Conservation (phyloP, 495 filamentous ascomycete species). For the Chaetomium fimeti region DNA sequence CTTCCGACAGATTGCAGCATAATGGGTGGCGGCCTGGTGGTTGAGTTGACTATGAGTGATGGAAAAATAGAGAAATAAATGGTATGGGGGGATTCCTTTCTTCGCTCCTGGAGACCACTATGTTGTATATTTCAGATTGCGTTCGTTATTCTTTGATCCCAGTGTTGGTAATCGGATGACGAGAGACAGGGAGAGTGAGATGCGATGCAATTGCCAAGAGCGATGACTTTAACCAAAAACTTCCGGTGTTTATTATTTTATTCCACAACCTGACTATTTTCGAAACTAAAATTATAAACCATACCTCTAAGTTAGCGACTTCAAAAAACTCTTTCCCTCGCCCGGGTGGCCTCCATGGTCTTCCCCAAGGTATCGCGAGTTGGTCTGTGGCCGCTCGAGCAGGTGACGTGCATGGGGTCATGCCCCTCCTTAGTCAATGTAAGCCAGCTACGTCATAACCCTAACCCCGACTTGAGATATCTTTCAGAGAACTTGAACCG, state of each 20-base stretch:
- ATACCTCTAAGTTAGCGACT: not conserved
- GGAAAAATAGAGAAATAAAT: not conserved
- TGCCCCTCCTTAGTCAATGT: constrained; percentile 15
- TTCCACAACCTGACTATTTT: not conserved
- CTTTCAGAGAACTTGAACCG: not conserved
- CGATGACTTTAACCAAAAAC: too few species aligned
- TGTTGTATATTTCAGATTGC: too few species aligned
- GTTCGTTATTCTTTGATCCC: too few species aligned
- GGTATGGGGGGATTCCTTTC: not conserved
- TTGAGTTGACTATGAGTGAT: not conserved
- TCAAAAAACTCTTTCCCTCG: not conserved
- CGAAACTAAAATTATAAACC: not conserved
- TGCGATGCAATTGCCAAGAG: not conserved
- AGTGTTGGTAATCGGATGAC: too few species aligned
- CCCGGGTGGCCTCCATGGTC: not conserved
- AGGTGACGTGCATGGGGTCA: constrained; percentile 18
- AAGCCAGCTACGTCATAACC: constrained; percentile 26
- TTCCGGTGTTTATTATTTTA: too few species aligned
- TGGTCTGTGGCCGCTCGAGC: constrained; percentile 8
- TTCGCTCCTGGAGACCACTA: too few species aligned
- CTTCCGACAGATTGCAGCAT: constrained; percentile 40
- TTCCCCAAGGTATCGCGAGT: not conserved
- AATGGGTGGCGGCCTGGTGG: not conserved
- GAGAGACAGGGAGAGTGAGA: too few species aligned
- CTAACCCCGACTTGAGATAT: constrained; percentile 19